Evolutionary conservation across 2,329 filamentous ascomycete species (phyloP).

Genomic region (Talaromyces atroroseus): DNA sequence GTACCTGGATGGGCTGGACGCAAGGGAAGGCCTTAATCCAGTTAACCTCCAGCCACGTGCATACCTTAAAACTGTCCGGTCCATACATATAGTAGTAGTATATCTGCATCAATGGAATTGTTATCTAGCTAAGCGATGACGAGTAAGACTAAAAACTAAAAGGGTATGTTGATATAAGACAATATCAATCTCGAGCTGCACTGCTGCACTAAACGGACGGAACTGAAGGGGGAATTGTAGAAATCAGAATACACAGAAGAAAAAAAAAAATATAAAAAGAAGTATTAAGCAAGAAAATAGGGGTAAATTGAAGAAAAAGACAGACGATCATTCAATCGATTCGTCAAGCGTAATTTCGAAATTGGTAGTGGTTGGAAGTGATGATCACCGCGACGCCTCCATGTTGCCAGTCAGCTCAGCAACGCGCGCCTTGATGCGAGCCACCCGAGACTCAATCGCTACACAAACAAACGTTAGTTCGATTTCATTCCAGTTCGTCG

Average conservation of each 20-base stretch:
- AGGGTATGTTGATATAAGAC: background rate
- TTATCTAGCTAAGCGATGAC: too few species aligned
- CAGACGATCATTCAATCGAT: background rate
- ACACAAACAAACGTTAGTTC: slow-evolving; percentile 17
- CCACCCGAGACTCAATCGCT: slow-evolving; percentile 95
- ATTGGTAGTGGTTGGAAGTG: too few species aligned
- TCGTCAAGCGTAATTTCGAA: slow-evolving; percentile 2
- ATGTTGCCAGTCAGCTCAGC: slow-evolving; percentile 87
- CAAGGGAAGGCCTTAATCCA: too few species aligned
- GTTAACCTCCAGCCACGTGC: too few species aligned
- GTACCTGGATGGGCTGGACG: too few species aligned
- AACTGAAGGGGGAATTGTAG: slow-evolving; percentile 8
- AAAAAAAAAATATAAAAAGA: background rate
- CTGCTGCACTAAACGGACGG: background rate
- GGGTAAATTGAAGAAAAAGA: background rate
- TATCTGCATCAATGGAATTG: too few species aligned
- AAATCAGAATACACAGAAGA: background rate
- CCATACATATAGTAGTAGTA: too few species aligned
- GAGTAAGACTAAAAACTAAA: background rate
- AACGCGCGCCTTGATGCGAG: slow-evolving; percentile 94
- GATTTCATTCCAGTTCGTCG: slow-evolving; percentile 17
- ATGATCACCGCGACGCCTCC: slow-evolving; percentile 48
- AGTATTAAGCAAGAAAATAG: background rate
- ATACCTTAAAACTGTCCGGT: too few species aligned
- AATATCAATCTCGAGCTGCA: background rate